Evolutionary conservation across 1,139 yeast species (phyloP), one percentile per base, ranked within the genome.

Genomic region (Candida pseudoviswanathii): DNA sequence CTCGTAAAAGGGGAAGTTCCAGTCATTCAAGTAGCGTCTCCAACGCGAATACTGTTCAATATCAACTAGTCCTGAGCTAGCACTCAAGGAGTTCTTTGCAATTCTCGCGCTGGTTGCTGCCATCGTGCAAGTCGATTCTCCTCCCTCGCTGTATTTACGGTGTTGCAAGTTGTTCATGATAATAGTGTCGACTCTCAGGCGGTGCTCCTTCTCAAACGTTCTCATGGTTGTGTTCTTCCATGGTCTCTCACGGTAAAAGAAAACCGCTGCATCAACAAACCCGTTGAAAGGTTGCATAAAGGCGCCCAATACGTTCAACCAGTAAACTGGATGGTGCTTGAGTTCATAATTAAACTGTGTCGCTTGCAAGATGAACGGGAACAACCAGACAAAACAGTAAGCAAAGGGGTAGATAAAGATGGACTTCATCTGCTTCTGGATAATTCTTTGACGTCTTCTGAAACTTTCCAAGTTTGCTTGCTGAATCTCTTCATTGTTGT

Each of bases 341-440:
- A 71, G 60, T 55, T 82, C 86, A 58, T 81, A 73, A 45, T 71
- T 68, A 54, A 75, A 63, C 63, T 84, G 89, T 5, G 89, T 75
- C 44, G 83, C 73, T 60, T 86, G 88, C 38, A 84, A 77, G n/a
- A 86, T 78, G 54, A 89, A 80, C 0, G 97, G 97, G 56, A 89
- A 85, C 11, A 86, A 63, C 96, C 97, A 90, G 44, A 90, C 68
- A 39, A 88, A 73, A 49, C 88, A 75, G 64, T 89, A 91, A 1
- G 96, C 88, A 39, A 86, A 71, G 1, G 97, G 97, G 64, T 91
- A 91, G 39, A 91, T 77, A 65, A 91, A 89, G 45, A 91, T 86
- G 21, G 87, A 77, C 57, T 84, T 84, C 79, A 89, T 84, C 66
- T 90, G 96, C 52, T 85, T 84, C 60, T 86, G 84, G 50, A 91